Base-by-base conservation (phyloP, 805 yeast genomes). In the Myxozyma kluyveri region DNA sequence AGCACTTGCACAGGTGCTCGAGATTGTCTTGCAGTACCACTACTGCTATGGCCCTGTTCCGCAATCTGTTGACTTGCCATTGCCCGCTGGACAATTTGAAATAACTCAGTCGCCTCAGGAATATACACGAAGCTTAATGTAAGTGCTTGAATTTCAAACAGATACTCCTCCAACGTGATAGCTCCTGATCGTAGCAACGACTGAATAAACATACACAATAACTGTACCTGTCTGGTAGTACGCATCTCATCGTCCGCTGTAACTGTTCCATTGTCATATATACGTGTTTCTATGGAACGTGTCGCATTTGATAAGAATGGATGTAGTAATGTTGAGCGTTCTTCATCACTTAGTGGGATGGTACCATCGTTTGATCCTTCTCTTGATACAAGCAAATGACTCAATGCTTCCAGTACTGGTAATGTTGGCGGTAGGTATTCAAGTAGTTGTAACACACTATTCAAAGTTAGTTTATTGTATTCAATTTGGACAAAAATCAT, bases 111-210 rank as follows among this genome's bases (percentile, higher is more conserved):
- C 7, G 58, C 58, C 18, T 54, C 58, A 18, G 52, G 55, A 23
- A 54, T 50, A 31, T 49, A 47, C 33, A 47, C 49, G 21, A 54
- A 54, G 21, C 52, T 45, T 23, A 54, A 46, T 21, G 55, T 38
- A 14, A 54, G 47, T 35, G 49, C 37, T 47, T 54, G 58, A 21
- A 54, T 47, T 47, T 54, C 58, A 39, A 46, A 54, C 17, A 54
- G 27, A 23, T 54, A 54, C 42, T 54, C 58, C 14, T 50, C 55
- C 22, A 50, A 33, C 36, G n/a, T 23, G 22, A 54, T 42, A 19
- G 47, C 39, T 1, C 55, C 55, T 23, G 55, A 31, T 18, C 58
- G 47, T 18, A 54, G 41, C 43, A 54, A 37, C 6, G 55, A 50
- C 39, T 42, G 52, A n/a, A 54, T 42, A 36, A 54, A 54, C 19